Evolutionary conservation across 129 eudicot species (phyloP).

Genomic region (Escallonia herrerae): DNA sequence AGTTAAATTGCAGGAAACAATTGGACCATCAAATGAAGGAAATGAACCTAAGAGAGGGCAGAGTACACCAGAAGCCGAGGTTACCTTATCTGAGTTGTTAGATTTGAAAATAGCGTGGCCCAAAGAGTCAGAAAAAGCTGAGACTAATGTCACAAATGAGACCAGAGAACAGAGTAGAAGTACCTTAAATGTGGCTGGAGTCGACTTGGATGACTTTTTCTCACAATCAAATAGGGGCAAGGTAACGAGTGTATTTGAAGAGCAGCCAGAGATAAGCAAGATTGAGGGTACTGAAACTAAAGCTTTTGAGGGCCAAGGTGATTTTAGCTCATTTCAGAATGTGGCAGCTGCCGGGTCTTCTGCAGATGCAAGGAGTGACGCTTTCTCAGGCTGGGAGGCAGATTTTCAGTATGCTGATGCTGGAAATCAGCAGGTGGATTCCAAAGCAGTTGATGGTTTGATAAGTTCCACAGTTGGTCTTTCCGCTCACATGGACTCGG

Average conservation of each 20-base stretch:
- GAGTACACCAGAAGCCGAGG: slow-evolving; percentile 30
- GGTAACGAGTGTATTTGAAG: slow-evolving; percentile 23
- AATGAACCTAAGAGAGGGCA: slow-evolving; percentile 33
- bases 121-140: slow-evolving; percentile 40
- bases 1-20: slow-evolving; percentile 11
- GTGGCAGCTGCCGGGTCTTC: slow-evolving; percentile 29
- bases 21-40: slow-evolving; percentile 34
- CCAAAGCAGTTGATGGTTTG: slow-evolving; percentile 28
- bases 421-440: slow-evolving; percentile 18
- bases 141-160: slow-evolving; percentile 18
- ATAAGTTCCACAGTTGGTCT: slow-evolving; percentile 29
- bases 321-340: slow-evolving; percentile 35
- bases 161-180: slow-evolving; percentile 21
- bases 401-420: slow-evolving; percentile 33
- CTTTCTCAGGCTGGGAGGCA: slow-evolving; percentile 45
- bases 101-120: slow-evolving; percentile 56
- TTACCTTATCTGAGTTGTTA: slow-evolving; percentile 47
- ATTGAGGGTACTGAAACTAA: slow-evolving; percentile 19
- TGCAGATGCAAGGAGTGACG: slow-evolving; percentile 16
- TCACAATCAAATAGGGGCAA: slow-evolving; percentile 23
- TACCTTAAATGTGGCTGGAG: slow-evolving; percentile 26
- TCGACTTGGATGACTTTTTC: slow-evolving; percentile 40
- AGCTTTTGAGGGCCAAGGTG: slow-evolving; percentile 22
- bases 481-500: slow-evolving; percentile 31
- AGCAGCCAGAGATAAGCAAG: slow-evolving; percentile 24